phyloP scores from a whole-genome alignment of 2,329 filamentous ascomycete genomes.

The Penicillium frequentans region DNA sequence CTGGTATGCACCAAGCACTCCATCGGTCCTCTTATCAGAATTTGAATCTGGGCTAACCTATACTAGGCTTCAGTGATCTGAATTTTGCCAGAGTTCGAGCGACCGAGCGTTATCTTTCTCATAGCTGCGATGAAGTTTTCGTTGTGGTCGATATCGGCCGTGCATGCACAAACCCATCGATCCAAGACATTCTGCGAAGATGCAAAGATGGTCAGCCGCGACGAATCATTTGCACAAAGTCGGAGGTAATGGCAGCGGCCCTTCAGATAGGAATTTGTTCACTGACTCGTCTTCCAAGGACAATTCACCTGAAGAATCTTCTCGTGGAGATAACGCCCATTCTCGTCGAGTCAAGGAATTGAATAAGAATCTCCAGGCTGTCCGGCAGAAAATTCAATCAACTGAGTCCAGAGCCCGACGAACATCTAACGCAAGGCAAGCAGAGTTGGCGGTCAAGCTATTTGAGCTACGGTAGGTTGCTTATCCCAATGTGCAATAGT shows the following conservation, averaged over 20 bases:
- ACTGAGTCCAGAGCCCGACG: too few relatives aligned
- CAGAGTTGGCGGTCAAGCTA: too few relatives aligned
- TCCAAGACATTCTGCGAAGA: slow-evolving; percentile 1
- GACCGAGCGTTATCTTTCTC: slow-evolving; percentile 7
- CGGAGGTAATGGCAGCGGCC: slow-evolving; percentile 2
- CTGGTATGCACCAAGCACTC: background rate
- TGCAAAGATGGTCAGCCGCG: slow-evolving; percentile 1
- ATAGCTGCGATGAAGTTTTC: slow-evolving; percentile 11
- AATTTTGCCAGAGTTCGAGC: slow-evolving; percentile 10
- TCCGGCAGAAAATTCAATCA: too few relatives aligned
- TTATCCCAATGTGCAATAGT: too few relatives aligned
- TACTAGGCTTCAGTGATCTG: slow-evolving; percentile 7
- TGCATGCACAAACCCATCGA: background rate
- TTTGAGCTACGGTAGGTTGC: background rate
- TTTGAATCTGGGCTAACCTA: background rate
- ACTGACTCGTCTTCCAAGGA: background rate
- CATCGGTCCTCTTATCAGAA: too few relatives aligned
- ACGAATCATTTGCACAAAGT: slow-evolving; percentile 8
- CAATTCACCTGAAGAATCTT: background rate
- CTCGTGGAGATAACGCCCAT: background rate
- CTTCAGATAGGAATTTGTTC: background rate
- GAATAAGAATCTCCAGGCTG: too few relatives aligned
- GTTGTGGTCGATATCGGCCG: background rate
- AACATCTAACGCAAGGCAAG: too few relatives aligned
- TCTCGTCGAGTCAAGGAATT: background rate